Conservation (phyloP, 805 yeast genomes). For the Starmerella lactis-condensi region DNA sequence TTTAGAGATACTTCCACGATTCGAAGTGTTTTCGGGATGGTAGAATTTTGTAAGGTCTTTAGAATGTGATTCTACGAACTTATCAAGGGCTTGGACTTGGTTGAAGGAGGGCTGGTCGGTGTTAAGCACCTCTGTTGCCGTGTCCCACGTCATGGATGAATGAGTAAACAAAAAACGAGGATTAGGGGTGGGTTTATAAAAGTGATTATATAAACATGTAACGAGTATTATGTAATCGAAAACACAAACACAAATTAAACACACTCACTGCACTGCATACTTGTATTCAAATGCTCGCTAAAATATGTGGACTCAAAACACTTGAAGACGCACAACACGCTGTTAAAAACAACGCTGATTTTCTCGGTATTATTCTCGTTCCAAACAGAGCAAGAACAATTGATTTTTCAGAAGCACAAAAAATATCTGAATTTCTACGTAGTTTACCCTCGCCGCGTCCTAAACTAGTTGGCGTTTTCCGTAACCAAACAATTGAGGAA, state of each 20-base stretch:
- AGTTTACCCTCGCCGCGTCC: slow-evolving; percentile 11
- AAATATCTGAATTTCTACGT: slow-evolving; percentile 26
- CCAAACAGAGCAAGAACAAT: slow-evolving; percentile 66
- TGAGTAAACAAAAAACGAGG: neutral
- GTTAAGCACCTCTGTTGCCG: slow-evolving; percentile 11
- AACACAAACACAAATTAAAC: neutral
- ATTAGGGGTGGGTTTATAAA: neutral
- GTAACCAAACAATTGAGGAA: slow-evolving; percentile 56
- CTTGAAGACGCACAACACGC: slow-evolving; percentile 55
- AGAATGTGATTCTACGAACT: slow-evolving; percentile 8
- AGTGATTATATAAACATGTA: neutral
- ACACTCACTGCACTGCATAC: neutral
- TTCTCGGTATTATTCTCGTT: slow-evolving; percentile 73
- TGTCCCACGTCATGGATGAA: slow-evolving; percentile 16
- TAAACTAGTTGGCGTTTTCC: slow-evolving; percentile 70
- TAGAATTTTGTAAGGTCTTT: slow-evolving; percentile 8
- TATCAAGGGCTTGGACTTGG: slow-evolving; percentile 12
- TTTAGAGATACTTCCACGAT: slow-evolving; percentile 6
- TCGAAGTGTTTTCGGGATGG: slow-evolving; percentile 5
- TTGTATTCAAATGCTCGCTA: slow-evolving; percentile 29
- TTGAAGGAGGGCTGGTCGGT: slow-evolving; percentile 7
- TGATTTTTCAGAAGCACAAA: slow-evolving; percentile 28
- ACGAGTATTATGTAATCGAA: neutral
- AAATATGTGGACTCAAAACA: slow-evolving; percentile 68
- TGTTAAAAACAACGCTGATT: slow-evolving; percentile 48